Evolutionary conservation across 495 filamentous ascomycete genomes (phyloP), one percentile per base, ranked within the genome.

Genomic region (Neurospora pannonica): DNA sequence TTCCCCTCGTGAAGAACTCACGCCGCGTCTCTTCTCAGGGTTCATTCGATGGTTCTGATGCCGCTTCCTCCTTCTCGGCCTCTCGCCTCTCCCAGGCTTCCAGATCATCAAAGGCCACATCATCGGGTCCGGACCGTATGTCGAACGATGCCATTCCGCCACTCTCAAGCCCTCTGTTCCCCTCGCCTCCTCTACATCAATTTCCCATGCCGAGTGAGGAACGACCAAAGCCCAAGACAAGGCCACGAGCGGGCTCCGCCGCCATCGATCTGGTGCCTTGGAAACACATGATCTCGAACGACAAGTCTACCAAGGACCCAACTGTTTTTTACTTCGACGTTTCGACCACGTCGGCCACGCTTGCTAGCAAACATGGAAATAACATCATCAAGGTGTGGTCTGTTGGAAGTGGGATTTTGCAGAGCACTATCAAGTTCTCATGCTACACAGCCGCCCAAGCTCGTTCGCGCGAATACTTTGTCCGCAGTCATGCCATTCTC

Each of bases 351-450:
- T 75, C 73, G 8, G 76, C 77, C 17, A 74, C 75, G 36, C 74
- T 77, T 34, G 79, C 76, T 21, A 77, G 74, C 71, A 83, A 83
- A 37, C 81, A 83, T 70, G 81, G 81, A 74, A 82, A 83, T 73
- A 83, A 81, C 71, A 73, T 83, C 54, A 76, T 83, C 76, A 77
- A 79, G 60, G 73, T 83, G 67, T 83, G 81, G 81, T 80, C 77
- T 9, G 76, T 81, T 37, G 79, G 77, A 48, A 77, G 71, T 42
- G 80, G 81, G 38, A 72, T 75, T 11, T 74, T 83, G n/a, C 77
- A 78, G 38, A 77, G 40, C 62, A 73, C 60, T 17, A 74, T 83
- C 77, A 83, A 83, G 31, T 73, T 82, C 39, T 78, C 77, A 5
- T 81, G 79, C 36, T 82, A 82, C 73, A 81, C 79, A 11, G 81